Percentiles rank a stretch among this genome's conserved stretches.
Conservation (phyloP, 768 basidiomycete genomes). For the Chiua virens region DNA sequence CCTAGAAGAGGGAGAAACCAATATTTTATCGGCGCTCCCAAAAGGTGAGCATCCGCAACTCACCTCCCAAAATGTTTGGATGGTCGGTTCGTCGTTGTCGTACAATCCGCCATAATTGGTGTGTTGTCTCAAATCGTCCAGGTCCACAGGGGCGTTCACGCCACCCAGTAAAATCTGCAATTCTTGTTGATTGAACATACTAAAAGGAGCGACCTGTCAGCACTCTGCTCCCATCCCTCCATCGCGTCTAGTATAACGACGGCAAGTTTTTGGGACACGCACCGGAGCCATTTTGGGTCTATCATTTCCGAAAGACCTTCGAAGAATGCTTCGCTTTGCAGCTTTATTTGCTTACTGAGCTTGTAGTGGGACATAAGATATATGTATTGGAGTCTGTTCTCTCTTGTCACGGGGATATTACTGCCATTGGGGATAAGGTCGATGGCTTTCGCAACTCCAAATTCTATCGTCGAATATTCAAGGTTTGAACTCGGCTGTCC, state of each 20-base stretch:
- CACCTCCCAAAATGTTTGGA: constrained; percentile 83
- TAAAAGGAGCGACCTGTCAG: constrained; percentile 29
- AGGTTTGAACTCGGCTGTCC: too few species aligned
- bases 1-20: constrained; percentile 37
- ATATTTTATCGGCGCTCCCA: background rate
- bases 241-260: background rate
- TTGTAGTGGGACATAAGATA: constrained; percentile 86
- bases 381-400: constrained; percentile 90
- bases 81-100: constrained; percentile 66
- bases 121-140: constrained; percentile 75
- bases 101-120: constrained; percentile 85
- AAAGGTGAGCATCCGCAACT: constrained; percentile 15
- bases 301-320: constrained; percentile 92
- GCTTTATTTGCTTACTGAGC: constrained; percentile 84
- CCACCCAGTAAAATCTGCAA: constrained; percentile 90
- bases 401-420: constrained; percentile 80
- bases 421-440: constrained; percentile 83
- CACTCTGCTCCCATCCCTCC: background rate
- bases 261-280: constrained; percentile 5
- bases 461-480: constrained; percentile 48
- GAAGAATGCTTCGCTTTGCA: constrained; percentile 85
- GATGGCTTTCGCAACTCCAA: constrained; percentile 72
- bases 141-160: constrained; percentile 78
- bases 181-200: constrained; percentile 98
- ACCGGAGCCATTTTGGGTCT: constrained; percentile 86